A percentile compares a stretch with the other conserved stretches of the same genome.
These are phyloP conservation scores for Candida maris DNA, from an alignment of 805 yeast species.

Conservation along the genomic window DNA sequence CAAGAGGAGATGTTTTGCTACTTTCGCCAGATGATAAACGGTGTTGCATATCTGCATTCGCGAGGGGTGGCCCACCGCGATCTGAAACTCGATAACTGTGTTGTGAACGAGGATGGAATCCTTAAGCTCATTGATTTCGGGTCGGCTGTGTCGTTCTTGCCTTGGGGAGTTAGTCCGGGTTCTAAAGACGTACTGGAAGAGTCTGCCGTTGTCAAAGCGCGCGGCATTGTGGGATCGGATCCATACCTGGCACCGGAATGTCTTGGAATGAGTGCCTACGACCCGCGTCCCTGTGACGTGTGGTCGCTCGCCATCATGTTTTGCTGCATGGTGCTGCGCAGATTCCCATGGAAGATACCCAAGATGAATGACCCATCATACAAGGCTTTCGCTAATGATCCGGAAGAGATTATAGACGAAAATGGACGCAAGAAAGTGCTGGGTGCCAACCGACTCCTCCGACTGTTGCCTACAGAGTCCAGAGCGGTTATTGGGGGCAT, in stretches of 20 bases:
- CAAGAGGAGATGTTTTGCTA: constrained; percentile 72
- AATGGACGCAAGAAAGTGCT: constrained; percentile 20
- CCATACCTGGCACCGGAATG: constrained; percentile 96
- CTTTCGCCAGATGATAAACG: constrained; percentile 74
- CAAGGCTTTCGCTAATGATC: constrained; percentile 50
- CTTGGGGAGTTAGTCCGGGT: constrained; percentile 30
- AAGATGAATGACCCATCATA: constrained; percentile 69
- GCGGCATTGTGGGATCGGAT: constrained; percentile 92
- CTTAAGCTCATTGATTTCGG: constrained; percentile 92
- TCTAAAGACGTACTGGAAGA: constrained; percentile 23
- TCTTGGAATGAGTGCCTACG: constrained; percentile 53
- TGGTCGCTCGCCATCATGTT: constrained; percentile 94
- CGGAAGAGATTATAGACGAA: constrained; percentile 24
- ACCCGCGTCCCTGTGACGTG: constrained; percentile 83
- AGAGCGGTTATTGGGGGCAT: constrained; percentile 59
- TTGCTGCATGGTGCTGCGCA: constrained; percentile 80
- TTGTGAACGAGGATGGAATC: constrained; percentile 68
- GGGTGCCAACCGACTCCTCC: constrained; percentile 72
- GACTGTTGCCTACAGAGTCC: constrained; percentile 66
- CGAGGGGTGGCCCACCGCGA: constrained; percentile 93
- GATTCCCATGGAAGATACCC: constrained; percentile 98
- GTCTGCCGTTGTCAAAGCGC: constrained; percentile 52
- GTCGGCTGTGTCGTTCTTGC: constrained; percentile 72
- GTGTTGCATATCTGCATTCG: constrained; percentile 70
- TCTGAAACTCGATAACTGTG: constrained; percentile 89